phyloP scores from a whole-genome alignment of 805 yeast species.

The Suhomyces sp. region DNA sequence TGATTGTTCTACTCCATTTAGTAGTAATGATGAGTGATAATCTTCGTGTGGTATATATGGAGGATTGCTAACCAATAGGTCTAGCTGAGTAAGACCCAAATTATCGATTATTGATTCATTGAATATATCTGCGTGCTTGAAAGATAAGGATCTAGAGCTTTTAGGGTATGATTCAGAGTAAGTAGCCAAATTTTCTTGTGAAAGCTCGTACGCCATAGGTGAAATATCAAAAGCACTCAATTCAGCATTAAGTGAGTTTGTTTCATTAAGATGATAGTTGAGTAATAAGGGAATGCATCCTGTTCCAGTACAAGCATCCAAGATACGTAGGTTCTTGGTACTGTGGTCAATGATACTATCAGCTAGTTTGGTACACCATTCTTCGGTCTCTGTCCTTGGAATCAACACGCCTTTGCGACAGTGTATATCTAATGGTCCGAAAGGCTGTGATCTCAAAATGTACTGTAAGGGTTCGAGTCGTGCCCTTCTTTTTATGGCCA shows the following conservation, averaged over 20 bases:
- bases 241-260: constrained; percentile 7
- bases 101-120: constrained; percentile 4
- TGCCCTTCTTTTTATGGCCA: constrained; percentile 56
- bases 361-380: constrained; percentile 63
- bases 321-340: constrained; percentile 25
- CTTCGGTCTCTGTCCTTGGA: constrained; percentile 96
- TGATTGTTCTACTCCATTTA: constrained; percentile 54
- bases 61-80: constrained; percentile 80
- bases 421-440: constrained; percentile 61
- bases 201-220: constrained; percentile 48
- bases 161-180: constrained; percentile 6
- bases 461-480: constrained; percentile 75
- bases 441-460: constrained; percentile 83
- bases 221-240: constrained; percentile 60
- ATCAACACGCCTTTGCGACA: constrained; percentile 72
- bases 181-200: constrained; percentile 41
- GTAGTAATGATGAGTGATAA: constrained; percentile 30
- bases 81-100: constrained; percentile 24
- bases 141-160: constrained; percentile 6
- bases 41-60: constrained; percentile 71
- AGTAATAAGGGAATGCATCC: constrained; percentile 78
- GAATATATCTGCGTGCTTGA: constrained; percentile 17
- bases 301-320: constrained; percentile 84
- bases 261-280: constrained; percentile 18
- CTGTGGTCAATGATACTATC: constrained; percentile 1